Evolutionary conservation across 352 stramenopile species (phyloP).

Genomic region (Phytopythium kandeliae): DNA sequence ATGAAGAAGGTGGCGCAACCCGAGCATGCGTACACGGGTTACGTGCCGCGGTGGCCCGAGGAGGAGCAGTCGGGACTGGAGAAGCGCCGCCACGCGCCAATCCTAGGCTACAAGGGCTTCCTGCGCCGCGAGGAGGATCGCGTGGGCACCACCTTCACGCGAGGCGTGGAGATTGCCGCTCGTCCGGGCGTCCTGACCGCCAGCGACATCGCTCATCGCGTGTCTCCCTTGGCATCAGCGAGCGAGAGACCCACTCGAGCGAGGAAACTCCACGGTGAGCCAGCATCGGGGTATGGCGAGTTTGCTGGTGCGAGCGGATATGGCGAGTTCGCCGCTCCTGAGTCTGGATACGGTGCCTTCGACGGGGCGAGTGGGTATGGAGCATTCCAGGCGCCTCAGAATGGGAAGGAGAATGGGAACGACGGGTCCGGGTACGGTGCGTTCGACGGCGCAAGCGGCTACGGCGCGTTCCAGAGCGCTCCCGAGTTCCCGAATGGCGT

Average conservation of each 20-base stretch:
- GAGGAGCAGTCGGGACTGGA: slow-evolving; percentile 14
- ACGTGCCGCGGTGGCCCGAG: slow-evolving; percentile 15
- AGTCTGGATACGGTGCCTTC: slow-evolving; percentile 28
- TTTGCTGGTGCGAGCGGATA: slow-evolving; percentile 25
- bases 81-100: slow-evolving; percentile 25
- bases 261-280: not conserved
- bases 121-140: slow-evolving; percentile 49
- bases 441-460: slow-evolving; percentile 29
- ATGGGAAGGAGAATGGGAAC: no score
- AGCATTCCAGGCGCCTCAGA: no score
- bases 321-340: slow-evolving; percentile 18
- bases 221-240: not conserved
- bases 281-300: slow-evolving; percentile 19
- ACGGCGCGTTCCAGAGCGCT: slow-evolving; percentile 16
- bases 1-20: slow-evolving; percentile 69
- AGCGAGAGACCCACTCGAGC: not conserved
- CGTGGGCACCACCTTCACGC: slow-evolving; percentile 66
- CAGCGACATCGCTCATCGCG: slow-evolving; percentile 3
- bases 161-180: slow-evolving; percentile 31
- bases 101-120: slow-evolving; percentile 62
- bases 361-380: slow-evolving; percentile 15
- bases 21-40: slow-evolving; percentile 68
- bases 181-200: slow-evolving; percentile 9
- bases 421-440: slow-evolving; percentile 22
- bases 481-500: slow-evolving; percentile 4